Conservation (phyloP, 495 filamentous ascomycete genomes). For the Massariosphaeria phaeospora region DNA sequence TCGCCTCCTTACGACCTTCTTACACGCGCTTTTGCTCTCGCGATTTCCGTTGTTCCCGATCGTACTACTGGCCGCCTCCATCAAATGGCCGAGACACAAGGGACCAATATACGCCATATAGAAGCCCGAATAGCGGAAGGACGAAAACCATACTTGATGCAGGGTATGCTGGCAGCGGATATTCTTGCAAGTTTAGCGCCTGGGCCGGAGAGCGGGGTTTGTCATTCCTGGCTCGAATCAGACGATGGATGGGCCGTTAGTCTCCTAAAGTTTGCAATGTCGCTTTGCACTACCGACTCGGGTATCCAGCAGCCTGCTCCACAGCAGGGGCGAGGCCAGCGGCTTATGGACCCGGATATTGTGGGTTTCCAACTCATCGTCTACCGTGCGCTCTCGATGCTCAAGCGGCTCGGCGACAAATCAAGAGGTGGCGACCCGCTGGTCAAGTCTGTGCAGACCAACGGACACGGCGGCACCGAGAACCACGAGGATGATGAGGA, state of each 20-base stretch:
- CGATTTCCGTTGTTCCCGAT: conserved; percentile 78
- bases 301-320: conserved; percentile 32
- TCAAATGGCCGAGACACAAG: conserved; percentile 7
- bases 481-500: conserved; percentile 13
- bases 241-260: conserved; percentile 80
- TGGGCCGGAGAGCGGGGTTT: conserved; percentile 62
- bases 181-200: conserved; percentile 73
- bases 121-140: conserved; percentile 62
- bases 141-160: conserved; percentile 81
- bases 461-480: conserved; percentile 13
- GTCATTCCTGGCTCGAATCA: conserved; percentile 77
- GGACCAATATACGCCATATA: conserved; percentile 1
- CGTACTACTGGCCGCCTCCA: conserved; percentile 30
- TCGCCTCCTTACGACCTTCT: conserved; percentile 71
- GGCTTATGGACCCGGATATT: conserved; percentile 12
- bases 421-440: conserved; percentile 23
- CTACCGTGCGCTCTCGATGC: conserved; percentile 51
- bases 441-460: conserved; percentile 18
- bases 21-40: conserved; percentile 81
- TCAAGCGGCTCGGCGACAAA: conserved; percentile 54
- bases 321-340: conserved; percentile 28
- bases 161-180: conserved; percentile 86
- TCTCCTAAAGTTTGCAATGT: conserved; percentile 64
- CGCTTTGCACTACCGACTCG: conserved; percentile 51
- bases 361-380: conserved; percentile 38